Conservation (phyloP, 306 rosid species). For the Cicer chorassanicum region DNA sequence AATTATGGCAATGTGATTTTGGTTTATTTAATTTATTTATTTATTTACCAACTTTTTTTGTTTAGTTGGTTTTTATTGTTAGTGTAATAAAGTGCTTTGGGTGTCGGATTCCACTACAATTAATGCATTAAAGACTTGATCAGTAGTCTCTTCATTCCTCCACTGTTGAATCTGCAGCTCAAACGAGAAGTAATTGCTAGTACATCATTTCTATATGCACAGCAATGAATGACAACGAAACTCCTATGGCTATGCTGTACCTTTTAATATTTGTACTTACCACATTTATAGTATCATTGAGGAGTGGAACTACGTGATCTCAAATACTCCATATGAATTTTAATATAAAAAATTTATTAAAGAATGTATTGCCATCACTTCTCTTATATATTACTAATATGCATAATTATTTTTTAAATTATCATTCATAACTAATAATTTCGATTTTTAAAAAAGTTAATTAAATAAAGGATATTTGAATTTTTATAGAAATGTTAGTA, state of each 20-base stretch:
- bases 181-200: slow-evolving; percentile 2
- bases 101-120: slow-evolving; percentile 27
- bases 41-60: no score
- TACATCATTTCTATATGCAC: not conserved
- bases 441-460: no score
- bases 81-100: slow-evolving; percentile 15
- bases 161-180: not conserved
- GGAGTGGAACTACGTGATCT: no score
- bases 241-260: not conserved
- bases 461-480: no score
- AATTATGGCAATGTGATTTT: not conserved
- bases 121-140: slow-evolving; percentile 27
- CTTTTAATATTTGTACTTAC: not conserved
- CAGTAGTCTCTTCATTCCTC: slow-evolving; percentile 28
- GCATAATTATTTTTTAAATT: no score
- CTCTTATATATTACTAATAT: no score
- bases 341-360: no score
- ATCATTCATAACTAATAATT: no score
- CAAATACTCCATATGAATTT: no score
- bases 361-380: no score
- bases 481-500: no score
- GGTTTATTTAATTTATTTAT: not conserved
- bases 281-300: not conserved
- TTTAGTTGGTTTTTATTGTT: slow-evolving; percentile 25
- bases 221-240: slow-evolving; percentile 28